These are phyloP conservation scores for Neolentinus lepideus DNA, from an alignment of 1,284 basidiomycete genomes.

Conservation along the genomic window DNA sequence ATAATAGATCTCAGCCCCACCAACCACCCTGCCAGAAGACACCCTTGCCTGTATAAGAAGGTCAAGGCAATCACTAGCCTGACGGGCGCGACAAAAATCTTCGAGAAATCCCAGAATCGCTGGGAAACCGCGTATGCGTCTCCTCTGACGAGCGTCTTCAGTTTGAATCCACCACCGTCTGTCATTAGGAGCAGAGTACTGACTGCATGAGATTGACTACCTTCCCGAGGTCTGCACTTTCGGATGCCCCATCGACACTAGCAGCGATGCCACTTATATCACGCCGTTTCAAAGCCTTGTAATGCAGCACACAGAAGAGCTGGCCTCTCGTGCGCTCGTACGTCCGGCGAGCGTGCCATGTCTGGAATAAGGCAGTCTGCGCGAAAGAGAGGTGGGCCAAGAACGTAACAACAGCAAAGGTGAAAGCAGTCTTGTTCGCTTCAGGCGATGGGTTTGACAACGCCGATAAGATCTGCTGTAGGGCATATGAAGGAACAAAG, in stretches of 20 bases:
- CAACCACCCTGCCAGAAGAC: neutral
- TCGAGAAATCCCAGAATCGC: slow-evolving; percentile 66
- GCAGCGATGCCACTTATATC: slow-evolving; percentile 47
- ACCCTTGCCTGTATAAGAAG: slow-evolving; percentile 53
- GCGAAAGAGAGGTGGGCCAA: slow-evolving; percentile 63
- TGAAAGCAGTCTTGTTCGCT: slow-evolving; percentile 51
- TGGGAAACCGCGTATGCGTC: slow-evolving; percentile 67
- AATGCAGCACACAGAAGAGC: slow-evolving; percentile 67
- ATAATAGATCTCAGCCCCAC: neutral
- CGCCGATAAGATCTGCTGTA: slow-evolving; percentile 49
- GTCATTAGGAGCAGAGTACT: slow-evolving; percentile 15
- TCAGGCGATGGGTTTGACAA: slow-evolving; percentile 39
- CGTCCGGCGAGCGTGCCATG: slow-evolving; percentile 58
- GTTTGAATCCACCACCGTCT: neutral
- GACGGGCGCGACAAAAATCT: slow-evolving; percentile 63
- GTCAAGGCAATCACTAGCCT: slow-evolving; percentile 67
- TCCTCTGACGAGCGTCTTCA: slow-evolving; percentile 32
- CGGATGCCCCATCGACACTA: slow-evolving; percentile 24
- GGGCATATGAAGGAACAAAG: slow-evolving; percentile 52
- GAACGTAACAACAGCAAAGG: slow-evolving; percentile 64
- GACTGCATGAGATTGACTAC: slow-evolving; percentile 71
- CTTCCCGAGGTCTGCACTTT: slow-evolving; percentile 57
- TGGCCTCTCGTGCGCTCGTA: slow-evolving; percentile 63
- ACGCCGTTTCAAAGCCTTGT: slow-evolving; percentile 55
- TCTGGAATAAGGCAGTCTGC: slow-evolving; percentile 56